A percentile compares a stretch with the other conserved stretches of the same genome.
Evolutionary conservation across 1,284 basidiomycete species (phyloP).

Genomic region (Agaricales sp.): DNA sequence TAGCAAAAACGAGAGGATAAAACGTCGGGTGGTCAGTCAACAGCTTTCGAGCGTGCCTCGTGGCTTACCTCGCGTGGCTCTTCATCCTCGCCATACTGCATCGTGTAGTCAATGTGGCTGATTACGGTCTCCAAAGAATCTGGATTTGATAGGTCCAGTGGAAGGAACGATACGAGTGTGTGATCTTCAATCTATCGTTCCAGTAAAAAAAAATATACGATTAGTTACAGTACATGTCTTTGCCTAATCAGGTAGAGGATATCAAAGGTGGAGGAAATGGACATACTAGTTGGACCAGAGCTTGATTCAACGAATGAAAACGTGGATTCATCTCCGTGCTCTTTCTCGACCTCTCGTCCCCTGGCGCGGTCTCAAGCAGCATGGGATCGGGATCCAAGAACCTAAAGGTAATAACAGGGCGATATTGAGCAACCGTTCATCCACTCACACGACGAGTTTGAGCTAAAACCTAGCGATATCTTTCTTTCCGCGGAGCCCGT

Average conservation of each 20-base stretch:
- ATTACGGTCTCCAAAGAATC: slow-evolving; percentile 87
- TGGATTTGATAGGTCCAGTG: slow-evolving; percentile 84
- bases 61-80: slow-evolving; percentile 75
- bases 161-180: slow-evolving; percentile 94
- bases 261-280: slow-evolving; percentile 4
- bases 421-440: not conserved
- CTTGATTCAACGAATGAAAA: slow-evolving; percentile 90
- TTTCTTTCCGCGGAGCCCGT: slow-evolving; percentile 61
- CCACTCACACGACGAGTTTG: no score
- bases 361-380: slow-evolving; percentile 53
- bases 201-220: slow-evolving; percentile 5
- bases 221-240: no score
- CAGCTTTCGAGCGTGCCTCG: slow-evolving; percentile 3
- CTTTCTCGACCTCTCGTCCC: slow-evolving; percentile 25
- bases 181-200: slow-evolving; percentile 87
- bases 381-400: slow-evolving; percentile 98
- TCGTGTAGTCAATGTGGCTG: slow-evolving; percentile 94
- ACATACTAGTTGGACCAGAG: slow-evolving; percentile 86
- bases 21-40: no score
- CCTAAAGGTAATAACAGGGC: slow-evolving; percentile 25
- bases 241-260: slow-evolving; percentile 4
- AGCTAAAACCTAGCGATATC: slow-evolving; percentile 74
- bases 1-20: slow-evolving; percentile 3
- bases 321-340: slow-evolving; percentile 70
- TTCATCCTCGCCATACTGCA: slow-evolving; percentile 94